Base-by-base conservation (phyloP, 1,284 basidiomycete species). In the Trametes polyzona region DNA sequence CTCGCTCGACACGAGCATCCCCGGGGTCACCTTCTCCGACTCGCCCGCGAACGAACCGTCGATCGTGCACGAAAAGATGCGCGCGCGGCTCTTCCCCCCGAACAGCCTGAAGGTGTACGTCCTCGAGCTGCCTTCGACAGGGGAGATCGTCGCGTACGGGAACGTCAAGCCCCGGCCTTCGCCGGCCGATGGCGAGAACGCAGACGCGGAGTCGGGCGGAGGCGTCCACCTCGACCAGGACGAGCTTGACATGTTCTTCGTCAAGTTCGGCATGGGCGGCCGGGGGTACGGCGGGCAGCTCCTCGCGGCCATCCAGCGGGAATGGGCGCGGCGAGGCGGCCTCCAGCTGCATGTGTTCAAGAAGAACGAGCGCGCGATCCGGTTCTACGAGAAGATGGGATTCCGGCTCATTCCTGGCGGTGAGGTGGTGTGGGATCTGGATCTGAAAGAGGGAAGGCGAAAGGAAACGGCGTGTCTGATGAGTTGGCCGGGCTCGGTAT, bases 241-340 rank as follows among this genome's bases (percentile, higher is more conserved):
- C 51, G 62, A 64, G 43, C 43, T 64, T 26, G 62, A 59, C 47
- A 61, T 58, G 54, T 47, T 63, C 44, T 63, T 59, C 47, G 52
- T 64, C 30, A 58, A 49, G 33, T 47, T 43, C 11, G 59, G 46
- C 7, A 42, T 55, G 35, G 51, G 47, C 17, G 52, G 62, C 27
- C 44, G 37, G 21, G 62, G 57, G 4, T 61, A 64, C 30, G 62
- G 59, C 19, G 39, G 57, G 41, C 44, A 55, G 37, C 48, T 64
- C 36, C 56, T 64, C 52, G 29, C 50, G 32, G 48, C 41, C 12
- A 41, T 64, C 37, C 56, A 61, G 50, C 43, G 30, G 36, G 56
- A 58, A 16, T 63, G 53, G 50, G 16, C 26, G 14, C 51, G 49
- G 29, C 46, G 43, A 1, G 32, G 24, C 6, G 57, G 54, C 14